Evolutionary conservation across 148 eudicot genomes (phyloP).

Genomic region (Rhododendron kiyosumense): DNA sequence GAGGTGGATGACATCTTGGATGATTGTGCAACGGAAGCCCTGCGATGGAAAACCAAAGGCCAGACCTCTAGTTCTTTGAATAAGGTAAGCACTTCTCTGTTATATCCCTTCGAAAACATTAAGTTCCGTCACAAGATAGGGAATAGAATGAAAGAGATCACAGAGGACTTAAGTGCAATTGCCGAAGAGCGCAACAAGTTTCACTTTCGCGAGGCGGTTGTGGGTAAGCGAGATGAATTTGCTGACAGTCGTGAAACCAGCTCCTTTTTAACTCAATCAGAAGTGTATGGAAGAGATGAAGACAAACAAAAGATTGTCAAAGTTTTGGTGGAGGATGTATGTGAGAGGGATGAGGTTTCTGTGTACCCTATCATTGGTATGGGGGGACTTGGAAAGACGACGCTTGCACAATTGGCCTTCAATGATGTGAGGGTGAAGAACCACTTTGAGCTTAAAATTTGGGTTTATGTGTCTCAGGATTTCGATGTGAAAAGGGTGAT

Average conservation of each 20-base stretch:
- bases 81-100: not conserved
- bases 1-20: not conserved
- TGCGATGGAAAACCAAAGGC: not conserved
- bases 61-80: not conserved
- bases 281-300: slow-evolving; percentile 3
- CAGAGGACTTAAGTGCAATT: not conserved
- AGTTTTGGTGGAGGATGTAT: not conserved
- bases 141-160: not conserved
- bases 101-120: not conserved
- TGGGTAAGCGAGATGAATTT: not conserved
- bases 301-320: not conserved
- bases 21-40: not conserved
- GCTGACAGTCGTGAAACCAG: not conserved
- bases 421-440: slow-evolving; percentile 1
- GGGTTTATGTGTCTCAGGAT: slow-evolving; percentile 6
- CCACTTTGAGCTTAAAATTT: not conserved
- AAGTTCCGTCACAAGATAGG: slow-evolving; percentile 9
- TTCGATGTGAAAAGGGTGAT: not conserved
- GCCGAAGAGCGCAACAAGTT: slow-evolving; percentile 16
- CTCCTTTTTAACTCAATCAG: not conserved
- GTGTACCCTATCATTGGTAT: slow-evolving; percentile 1
- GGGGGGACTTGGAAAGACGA: slow-evolving; percentile 5
- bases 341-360: not conserved
- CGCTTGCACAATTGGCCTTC: not conserved
- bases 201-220: slow-evolving; percentile 5